These are phyloP conservation scores for Aspergillus bertholletiae DNA, from an alignment of 495 filamentous ascomycete species.

Conservation along the genomic window DNA sequence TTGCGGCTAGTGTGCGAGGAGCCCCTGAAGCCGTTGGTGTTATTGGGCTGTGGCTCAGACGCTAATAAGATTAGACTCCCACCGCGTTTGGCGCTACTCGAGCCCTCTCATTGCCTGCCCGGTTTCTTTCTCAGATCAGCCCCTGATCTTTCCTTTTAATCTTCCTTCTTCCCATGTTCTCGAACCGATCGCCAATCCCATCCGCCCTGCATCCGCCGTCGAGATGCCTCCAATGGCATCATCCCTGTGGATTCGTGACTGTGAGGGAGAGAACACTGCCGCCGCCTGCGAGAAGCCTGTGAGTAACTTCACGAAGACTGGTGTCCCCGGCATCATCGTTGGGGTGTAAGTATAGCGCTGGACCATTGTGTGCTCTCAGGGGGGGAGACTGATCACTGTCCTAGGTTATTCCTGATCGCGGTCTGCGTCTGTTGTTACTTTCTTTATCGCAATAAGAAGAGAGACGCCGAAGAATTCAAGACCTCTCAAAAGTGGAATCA, in stretches of 20 bases:
- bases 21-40: neutral
- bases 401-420: conserved; percentile 8
- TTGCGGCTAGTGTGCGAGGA: neutral
- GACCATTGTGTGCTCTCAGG: neutral
- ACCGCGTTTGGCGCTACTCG: neutral
- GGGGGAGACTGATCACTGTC: neutral
- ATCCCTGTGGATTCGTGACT: conserved; percentile 6
- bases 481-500: conserved; percentile 10
- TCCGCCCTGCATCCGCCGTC: neutral
- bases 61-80: neutral
- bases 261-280: neutral
- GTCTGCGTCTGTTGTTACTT: conserved; percentile 9
- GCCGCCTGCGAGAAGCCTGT: conserved; percentile 8
- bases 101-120: too few relatives aligned
- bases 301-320: conserved; percentile 14
- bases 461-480: conserved; percentile 10
- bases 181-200: neutral
- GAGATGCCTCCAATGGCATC: neutral
- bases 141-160: conserved; percentile 1
- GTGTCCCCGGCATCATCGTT: conserved; percentile 14
- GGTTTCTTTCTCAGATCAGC: neutral
- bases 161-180: neutral
- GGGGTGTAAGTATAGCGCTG: conserved; percentile 9
- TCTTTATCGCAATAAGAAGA: conserved; percentile 13
- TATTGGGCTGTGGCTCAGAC: neutral